Base-by-base conservation (phyloP, 148 eudicot species). In the Rhododendron ovatum region DNA sequence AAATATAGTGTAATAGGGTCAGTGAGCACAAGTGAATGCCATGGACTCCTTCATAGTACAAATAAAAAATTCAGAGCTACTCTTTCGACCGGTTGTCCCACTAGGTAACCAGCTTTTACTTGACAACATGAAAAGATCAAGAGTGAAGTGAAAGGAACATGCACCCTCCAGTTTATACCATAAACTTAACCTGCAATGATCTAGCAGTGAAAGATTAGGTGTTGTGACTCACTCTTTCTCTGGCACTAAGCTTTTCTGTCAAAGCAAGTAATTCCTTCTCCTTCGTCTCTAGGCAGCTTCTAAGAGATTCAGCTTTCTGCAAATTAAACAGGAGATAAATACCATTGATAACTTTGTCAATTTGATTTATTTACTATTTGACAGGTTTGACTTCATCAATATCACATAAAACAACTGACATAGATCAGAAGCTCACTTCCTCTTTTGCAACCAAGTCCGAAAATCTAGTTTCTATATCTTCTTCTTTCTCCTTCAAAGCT, bases 151-250 rank as follows among this genome's bases (percentile, higher is more conserved):
- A 28, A 22, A 82, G 69, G n/a, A 82, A 17, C 73, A 59, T 82
- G 17, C 12, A 24, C 47, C 67, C 43, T 33, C 67, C 61, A 55
- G 45, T 17, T 59, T 30, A 81, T 81, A 81, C 37, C 13, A 81
- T 14, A 81, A 33, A 18, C 83, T 20, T 63, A 82, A 76, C 63
- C 76, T 24, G 12, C 48, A n/a, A 71, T 18, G 30, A 55, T 69
- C 45, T 15, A 83, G 50, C 22, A 63, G 28, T 4, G 20, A 69
- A 51, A 79, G 57, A 76, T 78, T 43, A 17, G 69, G 75, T 37
- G 77, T 75, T 2, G 24, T 4, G 80, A 89, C 99, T 92, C 88
- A 98, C 99, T 87, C 84, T 91, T 92, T 98, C 98, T 91, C 91
- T 91, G 47, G 88, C 85, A 86, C 85, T 85, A 79, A 98, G 95